Base-by-base conservation (phyloP, 176 grass and related monocot genomes). In the Aechmea fasciata region DNA sequence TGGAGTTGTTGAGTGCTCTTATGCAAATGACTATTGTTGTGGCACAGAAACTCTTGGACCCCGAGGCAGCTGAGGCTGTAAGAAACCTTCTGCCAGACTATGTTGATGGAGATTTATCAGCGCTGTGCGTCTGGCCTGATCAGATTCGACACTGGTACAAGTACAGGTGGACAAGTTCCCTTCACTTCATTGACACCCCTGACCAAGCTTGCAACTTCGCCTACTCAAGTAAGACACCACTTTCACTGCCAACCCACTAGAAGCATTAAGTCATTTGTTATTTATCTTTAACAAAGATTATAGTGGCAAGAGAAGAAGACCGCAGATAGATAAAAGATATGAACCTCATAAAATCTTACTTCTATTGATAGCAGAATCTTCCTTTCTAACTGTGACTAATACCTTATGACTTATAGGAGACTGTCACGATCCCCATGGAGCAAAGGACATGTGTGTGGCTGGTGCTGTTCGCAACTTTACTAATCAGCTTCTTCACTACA, bases 171-270 rank as follows among this genome's bases (percentile, higher is more conserved):
- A 86, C 78, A 0, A 82, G 83, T 57, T 72, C 88, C 20, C 88
- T 88, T 18, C 92, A 96, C 72, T 96, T 96, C 88, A 88, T 96
- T 14, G 85, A 96, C 83, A 91, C 85, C 66, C 91, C 88, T 19
- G 88, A 96, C 81, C 12, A 86, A 64, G 85, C 78, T 23, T 96
- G 92, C 87, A 88, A 18, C 72, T 96, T 91, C 28, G 72, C 63
- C 80, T 96, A 96, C 78, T 71, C 83, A 13, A 83, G 92, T 96
- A 80, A 28, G 77, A 19, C 55, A 18, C 15, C 9, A 61, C 9
- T 61, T 61, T 61, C 55, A 61, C 3, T 18, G 20, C 4, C 15
- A 61, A 19, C 15, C 55, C 7, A 18, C 17, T 17, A 57, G n/a
- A 57, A 15, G 52, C 52, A 57, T 17, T 57, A 13, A 47, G 18